Evolutionary conservation across 345 rosid species (phyloP).

Genomic region (Firmiana major): DNA sequence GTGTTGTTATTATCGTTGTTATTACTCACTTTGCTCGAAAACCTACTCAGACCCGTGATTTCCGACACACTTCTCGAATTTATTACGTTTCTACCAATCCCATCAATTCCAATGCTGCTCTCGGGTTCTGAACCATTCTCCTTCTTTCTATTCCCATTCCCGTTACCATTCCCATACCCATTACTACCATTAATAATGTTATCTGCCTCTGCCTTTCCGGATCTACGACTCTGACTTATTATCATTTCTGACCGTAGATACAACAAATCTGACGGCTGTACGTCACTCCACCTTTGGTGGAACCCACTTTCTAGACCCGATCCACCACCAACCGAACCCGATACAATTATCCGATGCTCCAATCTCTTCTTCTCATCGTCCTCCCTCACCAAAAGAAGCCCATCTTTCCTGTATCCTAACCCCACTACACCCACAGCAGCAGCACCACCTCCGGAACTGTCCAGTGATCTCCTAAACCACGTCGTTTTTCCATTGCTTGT

Average conservation of each 20-base stretch:
- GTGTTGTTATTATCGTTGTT: slow-evolving; percentile 9
- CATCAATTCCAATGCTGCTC: not conserved
- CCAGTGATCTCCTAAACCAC: slow-evolving; percentile 52
- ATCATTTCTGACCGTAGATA: slow-evolving; percentile 77
- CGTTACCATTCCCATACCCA: not conserved
- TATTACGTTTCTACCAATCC: slow-evolving; percentile 50
- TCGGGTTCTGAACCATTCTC: not conserved
- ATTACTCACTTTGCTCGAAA: slow-evolving; percentile 22
- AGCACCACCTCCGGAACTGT: slow-evolving; percentile 25
- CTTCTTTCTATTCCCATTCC: not conserved
- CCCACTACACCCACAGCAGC: not conserved
- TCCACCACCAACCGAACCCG: slow-evolving; percentile 21
- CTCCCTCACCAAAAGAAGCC: slow-evolving; percentile 36
- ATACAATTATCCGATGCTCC: slow-evolving; percentile 71
- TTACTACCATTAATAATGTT: not conserved
- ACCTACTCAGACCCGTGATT: slow-evolving; percentile 61
- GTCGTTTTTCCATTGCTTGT: slow-evolving; percentile 5
- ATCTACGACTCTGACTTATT: slow-evolving; percentile 41
- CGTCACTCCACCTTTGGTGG: slow-evolving; percentile 74
- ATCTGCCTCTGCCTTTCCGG: not conserved
- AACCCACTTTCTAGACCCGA: not conserved
- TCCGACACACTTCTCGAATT: slow-evolving; percentile 76
- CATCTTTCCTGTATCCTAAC: slow-evolving; percentile 45
- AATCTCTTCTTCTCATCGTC: slow-evolving; percentile 36
- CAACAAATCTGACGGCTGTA: slow-evolving; percentile 64